Percentiles rank a stretch among this genome's conserved stretches.
Evolutionary conservation across 805 yeast species (phyloP).

Genomic region (Kregervanrija delftensis): DNA sequence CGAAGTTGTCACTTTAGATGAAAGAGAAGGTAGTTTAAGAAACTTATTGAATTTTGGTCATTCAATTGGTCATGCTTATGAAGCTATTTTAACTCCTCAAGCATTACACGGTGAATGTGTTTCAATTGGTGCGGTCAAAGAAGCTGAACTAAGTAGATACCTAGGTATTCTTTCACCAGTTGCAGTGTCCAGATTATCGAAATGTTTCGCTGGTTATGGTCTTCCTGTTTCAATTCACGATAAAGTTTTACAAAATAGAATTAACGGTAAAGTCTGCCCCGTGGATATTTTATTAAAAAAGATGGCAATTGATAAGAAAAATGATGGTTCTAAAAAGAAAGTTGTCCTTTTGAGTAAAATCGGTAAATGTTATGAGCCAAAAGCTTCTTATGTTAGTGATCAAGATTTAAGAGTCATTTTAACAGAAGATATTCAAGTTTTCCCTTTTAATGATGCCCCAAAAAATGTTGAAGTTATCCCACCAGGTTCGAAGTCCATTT

Average conservation of each 20-base stretch:
- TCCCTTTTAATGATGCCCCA: slow-evolving; percentile 39
- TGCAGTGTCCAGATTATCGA: slow-evolving; percentile 84
- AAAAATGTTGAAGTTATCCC: slow-evolving; percentile 53
- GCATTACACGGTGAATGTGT: slow-evolving; percentile 98
- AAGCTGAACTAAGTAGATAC: slow-evolving; percentile 92
- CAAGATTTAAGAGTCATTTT: slow-evolving; percentile 74
- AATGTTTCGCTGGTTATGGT: slow-evolving; percentile 78
- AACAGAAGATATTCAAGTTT: slow-evolving; percentile 73
- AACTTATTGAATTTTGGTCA: slow-evolving; percentile 94
- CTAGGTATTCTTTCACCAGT: slow-evolving; percentile 84
- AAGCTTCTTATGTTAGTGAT: slow-evolving; percentile 80
- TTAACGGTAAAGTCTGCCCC: slow-evolving; percentile 66
- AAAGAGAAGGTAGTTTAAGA: slow-evolving; percentile 90
- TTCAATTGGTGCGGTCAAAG: slow-evolving; percentile 91
- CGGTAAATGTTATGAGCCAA: slow-evolving; percentile 83
- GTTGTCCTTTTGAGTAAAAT: slow-evolving; percentile 77
- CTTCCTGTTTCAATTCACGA: slow-evolving; percentile 78
- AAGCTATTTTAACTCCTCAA: slow-evolving; percentile 94
- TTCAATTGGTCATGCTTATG: slow-evolving; percentile 96
- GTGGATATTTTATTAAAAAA: slow-evolving; percentile 66
- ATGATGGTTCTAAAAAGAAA: slow-evolving; percentile 86
- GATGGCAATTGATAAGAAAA: slow-evolving; percentile 95
- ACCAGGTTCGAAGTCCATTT: slow-evolving; percentile 96
- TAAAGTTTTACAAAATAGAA: slow-evolving; percentile 59
- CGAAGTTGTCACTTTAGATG: slow-evolving; percentile 87